Evolutionary conservation across 2,329 filamentous ascomycete genomes (phyloP).

Genomic region (Trichoderma sp.): DNA sequence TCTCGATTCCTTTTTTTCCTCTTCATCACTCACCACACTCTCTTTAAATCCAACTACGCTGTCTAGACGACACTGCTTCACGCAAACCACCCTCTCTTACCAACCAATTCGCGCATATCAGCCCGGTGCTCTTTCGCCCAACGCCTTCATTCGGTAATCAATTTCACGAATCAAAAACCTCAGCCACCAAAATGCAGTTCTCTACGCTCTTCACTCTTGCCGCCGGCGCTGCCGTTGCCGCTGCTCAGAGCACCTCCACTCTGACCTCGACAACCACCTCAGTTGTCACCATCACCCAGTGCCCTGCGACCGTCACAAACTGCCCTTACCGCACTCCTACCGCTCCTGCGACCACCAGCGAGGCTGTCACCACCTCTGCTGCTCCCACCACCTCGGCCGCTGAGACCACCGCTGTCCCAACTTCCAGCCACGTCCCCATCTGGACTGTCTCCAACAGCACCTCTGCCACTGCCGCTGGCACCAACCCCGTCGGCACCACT

Average conservation of each 20-base stretch:
- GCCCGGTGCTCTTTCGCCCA: conserved; percentile 20
- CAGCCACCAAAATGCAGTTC: conserved; percentile 51
- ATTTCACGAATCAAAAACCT: background rate
- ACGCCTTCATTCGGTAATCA: conserved; percentile 14
- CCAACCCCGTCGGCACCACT: conserved; percentile 31
- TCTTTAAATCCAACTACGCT: conserved; percentile 19
- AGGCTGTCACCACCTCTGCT: conserved; percentile 31
- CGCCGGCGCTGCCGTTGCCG: conserved; percentile 42
- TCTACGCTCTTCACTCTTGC: conserved; percentile 49
- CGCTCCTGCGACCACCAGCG: conserved; percentile 30
- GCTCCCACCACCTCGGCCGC: conserved; percentile 36
- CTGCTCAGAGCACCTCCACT: conserved; percentile 43
- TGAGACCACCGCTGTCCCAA: conserved; percentile 30
- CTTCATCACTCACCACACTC: conserved; percentile 19
- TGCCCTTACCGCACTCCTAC: conserved; percentile 46
- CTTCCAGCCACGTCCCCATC: conserved; percentile 30
- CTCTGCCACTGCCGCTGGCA: conserved; percentile 30
- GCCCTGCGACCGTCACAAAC: conserved; percentile 49
- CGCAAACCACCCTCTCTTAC: conserved; percentile 16
- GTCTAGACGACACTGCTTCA: conserved; percentile 23
- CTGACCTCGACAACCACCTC: conserved; percentile 51
- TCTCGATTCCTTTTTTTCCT: background rate
- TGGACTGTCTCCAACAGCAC: conserved; percentile 44
- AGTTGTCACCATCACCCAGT: conserved; percentile 53
- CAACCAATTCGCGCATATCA: background rate